Base-by-base conservation (phyloP, 371 early-diverging fungal genomes). In the Rhizopus stolonifer region DNA sequence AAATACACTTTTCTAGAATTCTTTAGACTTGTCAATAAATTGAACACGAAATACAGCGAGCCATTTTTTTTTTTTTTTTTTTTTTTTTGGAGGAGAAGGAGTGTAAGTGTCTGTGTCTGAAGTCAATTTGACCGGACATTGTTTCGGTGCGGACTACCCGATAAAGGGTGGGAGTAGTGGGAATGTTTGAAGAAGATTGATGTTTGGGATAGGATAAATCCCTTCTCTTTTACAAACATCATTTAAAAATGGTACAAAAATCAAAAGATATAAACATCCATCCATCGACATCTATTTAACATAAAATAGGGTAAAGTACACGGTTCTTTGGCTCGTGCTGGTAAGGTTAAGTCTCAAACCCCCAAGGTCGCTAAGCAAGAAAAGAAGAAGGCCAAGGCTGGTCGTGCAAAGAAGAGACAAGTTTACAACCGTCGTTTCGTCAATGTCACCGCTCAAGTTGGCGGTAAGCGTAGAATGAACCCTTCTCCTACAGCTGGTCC, bases 321-420 rank as follows among this genome's bases (percentile, higher is more conserved):
- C 94, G 99, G 99, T 85, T 96, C 97, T 71, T 89, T 98, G 77
- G 95, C 97, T 83, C 96, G 96, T 93, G 99, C 99, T 83, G 99
- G 99, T 88, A 99, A 99, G 86, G 99, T 99, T 75, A 96, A 98
- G 93, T 93, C 92, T 68, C 98, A 98, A 77, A 95, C 95, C 72
- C 99, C 99, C 73, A 98, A 98, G 87, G 99, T 98, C 61, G 96
- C 95, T 74, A 93, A 94, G 86, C 87, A 90, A 80, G 98, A 98
- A 74, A 96, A 99, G 90, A 85, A 91, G 82, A 98, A 78, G 90
- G 80, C 88, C 80, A 72, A 71, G 71, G 85, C 87, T 68, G 95
- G 99, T 76, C 97, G 99, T 75, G 97, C 98, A 66, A 93, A 93
- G 87, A 98, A 98, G 92, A 88, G 99, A 79, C 85, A 90, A 61